Evolutionary conservation across 2,329 filamentous ascomycete species (phyloP), one percentile per base, ranked within the genome.

Genomic region (Cryphonectria nitschkei): DNA sequence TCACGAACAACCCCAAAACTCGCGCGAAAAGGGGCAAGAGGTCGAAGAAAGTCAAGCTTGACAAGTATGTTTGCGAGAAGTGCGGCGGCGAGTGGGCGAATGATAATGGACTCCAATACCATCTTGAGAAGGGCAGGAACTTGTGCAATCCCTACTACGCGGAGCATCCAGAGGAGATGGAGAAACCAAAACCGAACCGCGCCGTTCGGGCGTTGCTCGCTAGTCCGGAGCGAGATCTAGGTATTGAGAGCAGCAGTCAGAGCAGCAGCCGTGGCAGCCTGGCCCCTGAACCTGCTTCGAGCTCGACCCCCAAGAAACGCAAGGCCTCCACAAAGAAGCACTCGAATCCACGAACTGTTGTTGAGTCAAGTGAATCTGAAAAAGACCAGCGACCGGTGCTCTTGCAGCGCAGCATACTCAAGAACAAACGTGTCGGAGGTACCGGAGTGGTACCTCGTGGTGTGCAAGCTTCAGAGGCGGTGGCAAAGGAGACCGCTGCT

Each of bases 41-140:
- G 50, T 50, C 65, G 32, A 32, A 68, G 50, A 66, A 58, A 26
- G 39, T 46, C 16, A 67, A 56, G 43, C 62, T 32, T 6, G 67
- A 71, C 37, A 68, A 73, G 64, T 73, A 67, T 22, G n/a, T 56
- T 63, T 90, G 88, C 72, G 82, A 86, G 13, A 86, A 83, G 60
- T 90, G 88, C 71, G 83, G 83, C 13, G 83, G 82, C 3, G 79
- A 78, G 14, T 90, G 87, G 87, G 89, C 88, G 76, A 89, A 89
- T 67, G 81, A 86, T 46, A 80, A 87, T 62, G 88, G 88, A 0
- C 79, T 89, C 22, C 87, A 88, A 66, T 90, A 90, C 75, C 88
- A 90, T 73, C 78, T 85, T 19, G 84, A 84, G 46, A 89, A 88
- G 74, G 86, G 87, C 0, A 81, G 81, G 71, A 85, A 85, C 3